These are phyloP conservation scores for Castanea mollissima DNA, from an alignment of 306 rosid genomes.

Conservation along the genomic window DNA sequence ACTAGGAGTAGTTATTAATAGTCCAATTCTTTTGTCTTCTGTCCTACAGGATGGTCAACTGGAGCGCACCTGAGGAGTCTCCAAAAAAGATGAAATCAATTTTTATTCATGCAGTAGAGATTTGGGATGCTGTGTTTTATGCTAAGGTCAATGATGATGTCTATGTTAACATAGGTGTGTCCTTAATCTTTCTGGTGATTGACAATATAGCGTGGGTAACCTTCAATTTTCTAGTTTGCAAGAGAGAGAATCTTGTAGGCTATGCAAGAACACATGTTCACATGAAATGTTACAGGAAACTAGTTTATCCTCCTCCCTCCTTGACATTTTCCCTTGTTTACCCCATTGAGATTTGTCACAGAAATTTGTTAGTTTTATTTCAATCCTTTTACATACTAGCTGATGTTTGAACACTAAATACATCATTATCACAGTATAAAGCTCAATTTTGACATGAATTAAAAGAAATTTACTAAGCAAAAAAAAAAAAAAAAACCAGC, in stretches of 20 bases:
- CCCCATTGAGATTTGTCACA: neutral
- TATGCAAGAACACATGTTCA: neutral
- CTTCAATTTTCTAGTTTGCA: too few relatives aligned
- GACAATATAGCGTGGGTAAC: too few relatives aligned
- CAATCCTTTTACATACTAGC: neutral
- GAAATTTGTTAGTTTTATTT: neutral
- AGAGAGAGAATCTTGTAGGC: neutral
- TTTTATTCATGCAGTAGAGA: slow-evolving; percentile 57
- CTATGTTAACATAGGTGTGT: slow-evolving; percentile 30
- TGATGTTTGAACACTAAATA: neutral
- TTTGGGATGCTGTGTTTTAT: slow-evolving; percentile 64
- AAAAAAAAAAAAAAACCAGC: neutral
- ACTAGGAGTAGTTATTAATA: neutral
- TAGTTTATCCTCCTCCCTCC: neutral
- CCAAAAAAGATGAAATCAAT: slow-evolving; percentile 50
- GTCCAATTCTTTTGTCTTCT: slow-evolving; percentile 14
- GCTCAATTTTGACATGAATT: neutral
- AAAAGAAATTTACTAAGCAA: too few relatives aligned
- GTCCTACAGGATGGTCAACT: slow-evolving; percentile 55
- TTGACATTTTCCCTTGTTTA: neutral
- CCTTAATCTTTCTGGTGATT: too few relatives aligned
- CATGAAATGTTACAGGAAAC: neutral
- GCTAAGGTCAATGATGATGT: slow-evolving; percentile 73
- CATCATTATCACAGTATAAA: neutral
- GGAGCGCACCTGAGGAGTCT: slow-evolving; percentile 55